These are phyloP conservation scores for Trichosporon sp. DNA, from an alignment of 1,284 basidiomycete species.

Conservation along the genomic window DNA sequence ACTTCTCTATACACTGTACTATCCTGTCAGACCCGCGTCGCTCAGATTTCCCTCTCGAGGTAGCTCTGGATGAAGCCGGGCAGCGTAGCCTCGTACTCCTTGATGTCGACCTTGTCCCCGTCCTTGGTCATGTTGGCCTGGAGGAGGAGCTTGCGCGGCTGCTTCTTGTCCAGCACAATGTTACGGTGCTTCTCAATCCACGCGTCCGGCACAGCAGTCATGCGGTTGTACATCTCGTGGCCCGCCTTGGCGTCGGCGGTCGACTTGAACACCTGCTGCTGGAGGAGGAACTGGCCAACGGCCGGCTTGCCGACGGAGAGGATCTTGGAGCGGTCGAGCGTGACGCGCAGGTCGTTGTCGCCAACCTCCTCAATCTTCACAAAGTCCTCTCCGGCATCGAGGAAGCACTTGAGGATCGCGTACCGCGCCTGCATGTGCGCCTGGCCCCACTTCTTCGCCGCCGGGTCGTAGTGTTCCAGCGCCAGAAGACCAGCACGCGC, in stretches of 20 bases:
- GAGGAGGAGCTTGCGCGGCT: constrained; percentile 33
- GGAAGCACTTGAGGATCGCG: constrained; percentile 30
- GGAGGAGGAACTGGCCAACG: constrained; percentile 30
- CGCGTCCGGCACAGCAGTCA: constrained; percentile 26
- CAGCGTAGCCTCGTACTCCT: constrained; percentile 30
- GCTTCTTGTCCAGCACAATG: constrained; percentile 29
- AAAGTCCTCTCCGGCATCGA: constrained; percentile 28
- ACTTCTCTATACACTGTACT: background rate
- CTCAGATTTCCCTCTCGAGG: constrained; percentile 30
- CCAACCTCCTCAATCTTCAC: constrained; percentile 24
- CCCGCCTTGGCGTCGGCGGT: constrained; percentile 29
- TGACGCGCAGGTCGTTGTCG: constrained; percentile 29
- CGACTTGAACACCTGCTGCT: constrained; percentile 33
- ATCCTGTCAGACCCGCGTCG: background rate
- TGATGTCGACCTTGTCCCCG: constrained; percentile 28
- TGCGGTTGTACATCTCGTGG: constrained; percentile 25
- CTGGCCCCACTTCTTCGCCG: constrained; percentile 77
- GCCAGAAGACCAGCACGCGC: constrained; percentile 76
- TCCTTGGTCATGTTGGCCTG: constrained; percentile 33
- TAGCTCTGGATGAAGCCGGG: constrained; percentile 30
- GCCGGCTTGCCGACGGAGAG: constrained; percentile 25
- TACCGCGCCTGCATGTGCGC: constrained; percentile 73
- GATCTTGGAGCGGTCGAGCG: constrained; percentile 29
- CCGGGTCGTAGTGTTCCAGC: constrained; percentile 79
- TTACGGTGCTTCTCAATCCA: constrained; percentile 29